These are phyloP conservation scores for Xylaria scruposa DNA, from an alignment of 495 filamentous ascomycete species.

Conservation along the genomic window DNA sequence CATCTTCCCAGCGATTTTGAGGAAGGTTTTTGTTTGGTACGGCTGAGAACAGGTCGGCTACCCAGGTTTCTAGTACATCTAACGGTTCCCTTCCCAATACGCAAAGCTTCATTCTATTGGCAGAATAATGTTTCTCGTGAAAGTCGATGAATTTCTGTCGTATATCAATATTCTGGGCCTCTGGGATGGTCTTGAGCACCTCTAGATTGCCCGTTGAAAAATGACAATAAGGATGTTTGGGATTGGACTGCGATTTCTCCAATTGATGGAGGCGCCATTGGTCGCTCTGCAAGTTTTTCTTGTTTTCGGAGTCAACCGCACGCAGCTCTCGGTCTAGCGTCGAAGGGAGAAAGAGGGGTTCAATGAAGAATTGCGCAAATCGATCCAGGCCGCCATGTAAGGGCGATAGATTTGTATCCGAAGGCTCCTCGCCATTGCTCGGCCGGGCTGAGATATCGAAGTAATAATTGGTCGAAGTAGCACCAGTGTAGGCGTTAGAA, in stretches of 20 bases:
- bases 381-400: slow-evolving; percentile 90
- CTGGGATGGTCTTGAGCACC: slow-evolving; percentile 84
- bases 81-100: slow-evolving; percentile 87
- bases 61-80: slow-evolving; percentile 89
- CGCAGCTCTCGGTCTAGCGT: slow-evolving; percentile 90
- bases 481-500: slow-evolving; percentile 93
- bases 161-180: slow-evolving; percentile 82
- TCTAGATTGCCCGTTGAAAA: slow-evolving; percentile 96
- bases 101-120: slow-evolving; percentile 95
- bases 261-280: slow-evolving; percentile 92
- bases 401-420: slow-evolving; percentile 67
- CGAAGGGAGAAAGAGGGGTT: slow-evolving; percentile 85
- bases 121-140: slow-evolving; percentile 89
- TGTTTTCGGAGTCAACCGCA: slow-evolving; percentile 98
- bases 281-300: slow-evolving; percentile 98
- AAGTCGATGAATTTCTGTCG: slow-evolving; percentile 95
- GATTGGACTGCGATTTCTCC: slow-evolving; percentile 88
- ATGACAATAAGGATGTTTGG: slow-evolving; percentile 90
- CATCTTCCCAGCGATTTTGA: slow-evolving; percentile 80
- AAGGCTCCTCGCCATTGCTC: slow-evolving; percentile 59
- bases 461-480: slow-evolving; percentile 96
- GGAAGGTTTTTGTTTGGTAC: slow-evolving; percentile 85
- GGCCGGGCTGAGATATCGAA: slow-evolving; percentile 89
- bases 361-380: slow-evolving; percentile 97
- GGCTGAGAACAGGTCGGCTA: slow-evolving; percentile 80